These are phyloP conservation scores for Thelonectria rubi DNA, from an alignment of 2,329 filamentous ascomycete species.

Conservation along the genomic window DNA sequence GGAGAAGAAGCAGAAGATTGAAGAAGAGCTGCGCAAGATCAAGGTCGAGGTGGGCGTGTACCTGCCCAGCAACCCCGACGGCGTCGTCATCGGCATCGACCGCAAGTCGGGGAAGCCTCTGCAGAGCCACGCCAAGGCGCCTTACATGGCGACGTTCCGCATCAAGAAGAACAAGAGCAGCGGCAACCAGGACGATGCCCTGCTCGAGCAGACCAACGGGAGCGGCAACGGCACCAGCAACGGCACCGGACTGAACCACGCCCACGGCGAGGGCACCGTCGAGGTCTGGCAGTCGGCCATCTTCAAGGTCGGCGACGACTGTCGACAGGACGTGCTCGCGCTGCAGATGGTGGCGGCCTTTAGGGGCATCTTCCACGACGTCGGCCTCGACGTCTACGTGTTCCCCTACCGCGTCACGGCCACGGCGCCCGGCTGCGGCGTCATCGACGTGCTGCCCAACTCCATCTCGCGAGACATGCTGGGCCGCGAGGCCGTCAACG, in stretches of 20 bases:
- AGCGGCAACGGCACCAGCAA: slow-evolving; percentile 37
- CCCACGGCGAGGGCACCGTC: slow-evolving; percentile 68
- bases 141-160: slow-evolving; percentile 98
- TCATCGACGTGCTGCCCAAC: slow-evolving; percentile 97
- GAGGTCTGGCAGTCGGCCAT: slow-evolving; percentile 99
- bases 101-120: slow-evolving; percentile 97
- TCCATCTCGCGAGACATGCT: slow-evolving; percentile 99
- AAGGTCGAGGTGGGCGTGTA: slow-evolving; percentile 98
- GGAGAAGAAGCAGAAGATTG: slow-evolving; percentile 99
- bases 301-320: slow-evolving; percentile 99
- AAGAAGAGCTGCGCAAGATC: slow-evolving; percentile 97
- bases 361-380: slow-evolving; percentile 93
- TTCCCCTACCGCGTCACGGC: slow-evolving; percentile 98
- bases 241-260: slow-evolving; percentile 21
- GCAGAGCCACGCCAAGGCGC: slow-evolving; percentile 97
- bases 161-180: slow-evolving; percentile 80
- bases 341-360: slow-evolving; percentile 98
- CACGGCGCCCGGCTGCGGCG: slow-evolving; percentile 94
- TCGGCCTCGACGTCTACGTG: slow-evolving; percentile 95
- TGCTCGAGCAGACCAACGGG: slow-evolving; percentile 59
- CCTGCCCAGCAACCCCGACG: slow-evolving; percentile 94
- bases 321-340: slow-evolving; percentile 94
- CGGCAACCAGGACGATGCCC: slow-evolving; percentile 58
- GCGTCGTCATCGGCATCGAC: slow-evolving; percentile 96
- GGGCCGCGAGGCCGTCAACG: slow-evolving; percentile 96